Percentiles rank a stretch among this genome's conserved stretches.
Conservation (phyloP, 139 green algal species). For the Chlamydomonas schloesseri region DNA sequence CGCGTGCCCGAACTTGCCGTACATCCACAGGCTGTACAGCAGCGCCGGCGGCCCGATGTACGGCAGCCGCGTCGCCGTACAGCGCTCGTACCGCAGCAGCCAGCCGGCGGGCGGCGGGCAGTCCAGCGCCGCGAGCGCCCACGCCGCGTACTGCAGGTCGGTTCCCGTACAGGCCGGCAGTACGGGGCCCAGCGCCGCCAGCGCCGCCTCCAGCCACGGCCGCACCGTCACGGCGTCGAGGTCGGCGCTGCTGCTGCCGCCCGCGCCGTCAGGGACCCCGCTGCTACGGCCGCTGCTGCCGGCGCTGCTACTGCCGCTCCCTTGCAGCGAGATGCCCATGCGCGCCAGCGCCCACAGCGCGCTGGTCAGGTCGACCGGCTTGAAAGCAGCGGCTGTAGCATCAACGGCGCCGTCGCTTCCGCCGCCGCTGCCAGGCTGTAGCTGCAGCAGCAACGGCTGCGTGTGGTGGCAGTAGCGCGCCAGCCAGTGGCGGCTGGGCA, state of each 20-base stretch:
- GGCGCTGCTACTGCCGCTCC: not conserved
- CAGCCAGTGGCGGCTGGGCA: not conserved
- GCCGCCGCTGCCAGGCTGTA: too few relatives aligned
- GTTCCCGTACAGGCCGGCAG: not conserved
- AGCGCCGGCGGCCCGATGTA: not conserved
- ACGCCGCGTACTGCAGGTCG: conserved; percentile 10
- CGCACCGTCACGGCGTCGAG: not conserved
- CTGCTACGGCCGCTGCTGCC: not conserved
- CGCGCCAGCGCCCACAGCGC: conserved; percentile 24
- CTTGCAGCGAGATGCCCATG: conserved; percentile 1
- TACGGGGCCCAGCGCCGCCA: not conserved
- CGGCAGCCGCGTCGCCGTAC: conserved; percentile 10
- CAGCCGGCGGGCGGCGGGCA: not conserved
- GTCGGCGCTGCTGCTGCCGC: not conserved
- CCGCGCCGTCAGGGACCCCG: not conserved
- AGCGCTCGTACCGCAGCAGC: not conserved
- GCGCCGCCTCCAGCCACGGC: conserved; percentile 6
- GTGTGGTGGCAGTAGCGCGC: conserved; percentile 22
- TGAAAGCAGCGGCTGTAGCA: not conserved
- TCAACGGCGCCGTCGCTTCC: too few relatives aligned
- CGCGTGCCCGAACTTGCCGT: conserved; percentile 21
- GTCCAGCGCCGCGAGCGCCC: conserved; percentile 6
- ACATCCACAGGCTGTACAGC: conserved; percentile 24
- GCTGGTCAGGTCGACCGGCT: not conserved
- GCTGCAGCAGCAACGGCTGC: not conserved